Evolutionary conservation across 129 eudicot genomes (phyloP), one percentile per base, ranked within the genome.

Genomic region (Artemisia tridentata): DNA sequence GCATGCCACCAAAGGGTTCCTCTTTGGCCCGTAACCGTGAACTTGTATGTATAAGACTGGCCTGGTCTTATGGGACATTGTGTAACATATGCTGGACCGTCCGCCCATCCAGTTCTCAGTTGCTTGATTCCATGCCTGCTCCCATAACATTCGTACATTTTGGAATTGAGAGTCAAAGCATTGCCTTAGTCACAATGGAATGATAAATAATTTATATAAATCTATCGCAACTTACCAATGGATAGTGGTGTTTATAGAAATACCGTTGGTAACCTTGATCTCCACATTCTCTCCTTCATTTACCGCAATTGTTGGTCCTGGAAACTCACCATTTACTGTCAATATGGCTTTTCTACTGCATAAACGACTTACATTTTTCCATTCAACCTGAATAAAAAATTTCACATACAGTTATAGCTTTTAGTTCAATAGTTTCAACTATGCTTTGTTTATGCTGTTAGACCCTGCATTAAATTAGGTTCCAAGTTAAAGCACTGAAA

Each of bases 1-100:
- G 96, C 91, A 75, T 90, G 96, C 96, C 96, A 90, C 91, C 86
- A 81, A 15, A 90, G 85, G 48, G 95, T 87, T 7, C 96, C 96
- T 59, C 91, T 87, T 23, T 90, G 96, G 17, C 57, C 79, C 0
- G 15, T 64, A 7, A 84, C 81, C 0, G 68, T 83, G 78, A 90
- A 90, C 43, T 83, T 90, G 83, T 90, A 90, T 3, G 86, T 90
- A 38, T 90, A 90, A 6, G 82, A 72, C 14, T 51, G 69, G 8
- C 95, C 97, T 10, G 80, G 48, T 58, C 72, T 73, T 21, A 90
- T 87, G 43, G 96, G 96, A 67, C 93, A 90, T 5, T 90, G 96
- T 11, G 96, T 90, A 23, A 90, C 76, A 71, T 90, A 90, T n/a
- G 93, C 96, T 3, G 96, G 96, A 34, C 96, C 96, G 69, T 90